Conservation (phyloP, 495 filamentous ascomycete genomes). For the Tricharina praecox region DNA sequence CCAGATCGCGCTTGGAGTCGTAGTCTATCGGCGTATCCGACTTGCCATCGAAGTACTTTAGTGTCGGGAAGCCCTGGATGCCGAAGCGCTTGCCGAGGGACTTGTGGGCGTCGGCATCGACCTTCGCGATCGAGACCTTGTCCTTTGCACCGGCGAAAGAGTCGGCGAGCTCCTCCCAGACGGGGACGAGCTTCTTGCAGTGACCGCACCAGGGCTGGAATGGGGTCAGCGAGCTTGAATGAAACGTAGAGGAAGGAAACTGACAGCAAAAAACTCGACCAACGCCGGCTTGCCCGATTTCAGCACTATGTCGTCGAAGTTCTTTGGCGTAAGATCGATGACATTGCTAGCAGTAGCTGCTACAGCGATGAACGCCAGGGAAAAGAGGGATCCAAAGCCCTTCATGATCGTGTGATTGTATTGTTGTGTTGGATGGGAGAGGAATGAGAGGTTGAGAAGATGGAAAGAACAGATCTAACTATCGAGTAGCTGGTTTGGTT, state of each 20-base stretch:
- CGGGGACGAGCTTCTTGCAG: slow-evolving; percentile 90
- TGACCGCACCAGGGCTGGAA: slow-evolving; percentile 80
- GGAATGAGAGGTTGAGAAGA: too few relatives aligned
- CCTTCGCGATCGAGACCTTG: slow-evolving; percentile 82
- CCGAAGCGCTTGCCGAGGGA: slow-evolving; percentile 67
- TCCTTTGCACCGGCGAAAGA: slow-evolving; percentile 55
- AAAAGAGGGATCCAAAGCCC: slow-evolving; percentile 21
- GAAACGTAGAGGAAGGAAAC: slow-evolving; percentile 3
- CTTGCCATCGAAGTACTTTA: slow-evolving; percentile 98
- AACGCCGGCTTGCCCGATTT: slow-evolving; percentile 87
- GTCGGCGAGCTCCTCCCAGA: slow-evolving; percentile 82
- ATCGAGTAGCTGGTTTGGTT: too few relatives aligned
- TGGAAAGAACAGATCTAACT: too few relatives aligned
- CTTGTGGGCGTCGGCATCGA: slow-evolving; percentile 77
- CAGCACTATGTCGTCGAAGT: slow-evolving; percentile 80
- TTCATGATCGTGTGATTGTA: slow-evolving; percentile 17
- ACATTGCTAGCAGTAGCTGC: slow-evolving; percentile 33
- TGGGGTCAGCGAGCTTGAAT: neutral
- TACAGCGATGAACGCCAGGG: slow-evolving; percentile 16
- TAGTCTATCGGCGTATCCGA: slow-evolving; percentile 76
- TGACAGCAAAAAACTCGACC: slow-evolving; percentile 83
- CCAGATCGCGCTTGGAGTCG: slow-evolving; percentile 70
- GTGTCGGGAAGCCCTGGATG: slow-evolving; percentile 84
- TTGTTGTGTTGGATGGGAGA: too few relatives aligned
- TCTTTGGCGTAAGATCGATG: slow-evolving; percentile 66